phyloP scores from a whole-genome alignment of 2,329 filamentous ascomycete genomes.

The Tolypocladium guangdongense region DNA sequence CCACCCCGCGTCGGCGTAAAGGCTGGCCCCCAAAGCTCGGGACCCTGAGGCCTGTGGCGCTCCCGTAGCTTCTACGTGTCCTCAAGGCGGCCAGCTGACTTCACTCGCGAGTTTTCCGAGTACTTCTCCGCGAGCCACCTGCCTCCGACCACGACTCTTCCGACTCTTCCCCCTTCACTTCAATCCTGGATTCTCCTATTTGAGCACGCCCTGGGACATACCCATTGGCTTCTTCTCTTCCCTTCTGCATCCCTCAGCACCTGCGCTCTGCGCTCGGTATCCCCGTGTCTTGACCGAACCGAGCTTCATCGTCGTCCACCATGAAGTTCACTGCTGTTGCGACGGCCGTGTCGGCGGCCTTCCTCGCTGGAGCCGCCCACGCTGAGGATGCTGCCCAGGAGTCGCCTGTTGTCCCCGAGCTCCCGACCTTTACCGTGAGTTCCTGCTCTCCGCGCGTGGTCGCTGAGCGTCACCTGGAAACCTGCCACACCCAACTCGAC shows the following conservation, averaged over 20 bases:
- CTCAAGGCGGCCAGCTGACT: slow-evolving; percentile 14
- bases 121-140: not conserved
- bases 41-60: not conserved
- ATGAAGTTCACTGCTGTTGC: slow-evolving; percentile 82
- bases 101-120: slow-evolving; percentile 1
- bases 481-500: slow-evolving; percentile 1
- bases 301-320: slow-evolving; percentile 22
- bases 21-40: not conserved
- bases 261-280: slow-evolving; percentile 11
- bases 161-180: slow-evolving; percentile 1
- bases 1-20: not conserved
- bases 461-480: not conserved
- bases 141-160: not conserved
- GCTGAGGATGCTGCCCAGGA: slow-evolving; percentile 54
- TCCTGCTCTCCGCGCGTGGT: not conserved
- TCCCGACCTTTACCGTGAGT: slow-evolving; percentile 83
- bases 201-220: slow-evolving; percentile 17
- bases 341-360: slow-evolving; percentile 62
- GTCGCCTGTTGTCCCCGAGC: slow-evolving; percentile 48
- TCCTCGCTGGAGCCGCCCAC: slow-evolving; percentile 59
- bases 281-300: not conserved
- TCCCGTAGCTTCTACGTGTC: slow-evolving; percentile 22
- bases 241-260: slow-evolving; percentile 7
- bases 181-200: slow-evolving; percentile 5
- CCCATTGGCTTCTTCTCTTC: slow-evolving; percentile 5